Evolutionary conservation across 768 basidiomycete genomes (phyloP).

Genomic region (Pleurotus giganteus): DNA sequence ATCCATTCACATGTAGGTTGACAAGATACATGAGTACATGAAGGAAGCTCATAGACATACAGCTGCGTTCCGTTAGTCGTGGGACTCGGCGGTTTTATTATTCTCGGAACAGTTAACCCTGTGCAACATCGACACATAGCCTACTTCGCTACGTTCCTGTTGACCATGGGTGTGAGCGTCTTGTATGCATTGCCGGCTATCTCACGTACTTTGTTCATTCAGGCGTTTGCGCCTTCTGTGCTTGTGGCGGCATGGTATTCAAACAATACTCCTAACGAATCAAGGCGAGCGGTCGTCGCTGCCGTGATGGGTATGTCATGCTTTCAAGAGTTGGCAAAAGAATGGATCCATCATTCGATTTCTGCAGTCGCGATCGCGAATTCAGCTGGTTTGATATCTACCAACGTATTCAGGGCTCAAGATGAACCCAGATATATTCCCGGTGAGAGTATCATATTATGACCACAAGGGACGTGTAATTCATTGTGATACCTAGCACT

Average conservation of each 20-base stretch:
- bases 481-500: slow-evolving; percentile 27
- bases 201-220: neutral
- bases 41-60: neutral
- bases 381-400: slow-evolving; percentile 46
- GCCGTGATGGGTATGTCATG: slow-evolving; percentile 44
- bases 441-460: slow-evolving; percentile 21
- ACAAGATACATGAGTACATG: slow-evolving; percentile 15
- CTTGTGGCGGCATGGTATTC: slow-evolving; percentile 45
- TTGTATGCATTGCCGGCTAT: neutral
- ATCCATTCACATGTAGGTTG: slow-evolving; percentile 41
- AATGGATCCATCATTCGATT: neutral
- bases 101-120: slow-evolving; percentile 45
- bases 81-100: slow-evolving; percentile 38
- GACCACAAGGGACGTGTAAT: neutral
- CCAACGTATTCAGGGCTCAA: slow-evolving; percentile 49
- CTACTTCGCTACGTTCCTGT: slow-evolving; percentile 55
- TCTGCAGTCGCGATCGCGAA: slow-evolving; percentile 44
- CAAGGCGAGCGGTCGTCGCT: slow-evolving; percentile 45
- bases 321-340: neutral
- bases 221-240: slow-evolving; percentile 49
- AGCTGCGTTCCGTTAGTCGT: slow-evolving; percentile 41
- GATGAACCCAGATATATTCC: slow-evolving; percentile 51
- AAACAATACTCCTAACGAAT: slow-evolving; percentile 50
- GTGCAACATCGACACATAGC: slow-evolving; percentile 38
- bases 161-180: slow-evolving; percentile 43